phyloP scores from a whole-genome alignment of 2,329 filamentous ascomycete genomes.

The Diaporthe sp. region DNA sequence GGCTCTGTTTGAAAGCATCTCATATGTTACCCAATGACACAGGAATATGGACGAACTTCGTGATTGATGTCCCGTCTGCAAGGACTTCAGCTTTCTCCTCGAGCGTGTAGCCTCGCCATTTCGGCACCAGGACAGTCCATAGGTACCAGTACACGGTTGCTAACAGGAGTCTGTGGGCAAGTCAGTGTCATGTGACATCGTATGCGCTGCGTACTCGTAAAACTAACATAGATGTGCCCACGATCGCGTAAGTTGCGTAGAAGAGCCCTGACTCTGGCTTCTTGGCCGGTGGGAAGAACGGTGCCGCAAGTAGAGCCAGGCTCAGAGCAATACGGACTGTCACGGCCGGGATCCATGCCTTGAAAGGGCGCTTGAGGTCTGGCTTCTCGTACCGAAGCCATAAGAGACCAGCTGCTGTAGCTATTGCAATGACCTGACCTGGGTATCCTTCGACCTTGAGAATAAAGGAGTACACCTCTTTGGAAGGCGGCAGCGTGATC shows the following conservation, averaged over 20 bases:
- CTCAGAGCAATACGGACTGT: neutral
- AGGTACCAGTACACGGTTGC: neutral
- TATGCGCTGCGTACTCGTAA: neutral
- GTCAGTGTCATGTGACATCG: neutral
- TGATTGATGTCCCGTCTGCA: neutral
- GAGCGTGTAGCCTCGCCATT: neutral
- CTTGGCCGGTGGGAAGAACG: neutral
- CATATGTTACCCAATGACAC: neutral
- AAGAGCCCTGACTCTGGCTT: neutral
- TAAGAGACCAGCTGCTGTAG: constrained; percentile 67
- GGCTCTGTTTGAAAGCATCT: neutral
- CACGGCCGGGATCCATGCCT: constrained; percentile 60
- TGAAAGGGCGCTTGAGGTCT: constrained; percentile 53
- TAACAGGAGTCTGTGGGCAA: neutral
- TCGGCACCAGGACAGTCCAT: neutral
- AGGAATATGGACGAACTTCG: neutral
- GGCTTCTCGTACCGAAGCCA: constrained; percentile 69
- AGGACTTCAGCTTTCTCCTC: neutral
- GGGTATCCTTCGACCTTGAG: constrained; percentile 73
- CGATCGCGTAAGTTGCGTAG: neutral
- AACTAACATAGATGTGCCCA: neutral
- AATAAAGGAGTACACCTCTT: constrained; percentile 78
- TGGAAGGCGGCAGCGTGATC: constrained; percentile 72
- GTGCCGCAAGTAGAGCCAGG: constrained; percentile 2
- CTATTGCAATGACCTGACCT: constrained; percentile 54